Base-by-base conservation (phyloP, 805 yeast genomes). In the Metschnikowia hibisci region DNA sequence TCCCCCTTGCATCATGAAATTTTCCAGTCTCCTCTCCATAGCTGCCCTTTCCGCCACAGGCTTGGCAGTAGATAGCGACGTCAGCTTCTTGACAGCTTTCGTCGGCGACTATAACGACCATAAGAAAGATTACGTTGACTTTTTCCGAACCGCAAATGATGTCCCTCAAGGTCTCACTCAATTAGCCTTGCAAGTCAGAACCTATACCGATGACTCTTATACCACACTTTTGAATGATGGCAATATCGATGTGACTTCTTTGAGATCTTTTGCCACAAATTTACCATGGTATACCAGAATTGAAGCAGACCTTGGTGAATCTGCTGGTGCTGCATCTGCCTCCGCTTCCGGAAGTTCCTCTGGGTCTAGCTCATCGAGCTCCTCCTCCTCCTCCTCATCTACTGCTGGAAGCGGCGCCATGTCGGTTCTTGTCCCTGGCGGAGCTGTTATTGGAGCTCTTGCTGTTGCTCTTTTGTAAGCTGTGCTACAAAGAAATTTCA, bases 141-240 rank as follows among this genome's bases (percentile, higher is more conserved):
- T 53, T 46, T 52, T 67, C 38, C 58, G 50, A 22, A 58, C 61
- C 6, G 60, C 67, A 28, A 37, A 41, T 14, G 52, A 43, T 14
- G 62, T 57, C 32, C 71, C 71, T 5, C 45, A 57, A 2, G 61
- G 49, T 11, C 56, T 71, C 35, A 52, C 71, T 8, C 39, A 55
- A 12, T 54, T 69, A 41, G 70, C 68, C 34, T 33, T 50, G 33
- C 50, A 52, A 25, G 66, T 62, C 28, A 53, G 51, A n/a, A 71
- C 74, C 34, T 71, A 70, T 56, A 71, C 70, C 9, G 74, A 71
- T 53, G 64, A 68, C 40, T 59, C 71, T n/a, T 71, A 68, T 57
- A 71, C 76, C 34, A 70, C 76, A 28, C 57, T 71, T 48, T 63
- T 43, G 43, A 30, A 44, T 30, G 40, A 39, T 22, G 10, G 27